phyloP scores from a whole-genome alignment of 2,329 filamentous ascomycete genomes.

The Alternaria panax region DNA sequence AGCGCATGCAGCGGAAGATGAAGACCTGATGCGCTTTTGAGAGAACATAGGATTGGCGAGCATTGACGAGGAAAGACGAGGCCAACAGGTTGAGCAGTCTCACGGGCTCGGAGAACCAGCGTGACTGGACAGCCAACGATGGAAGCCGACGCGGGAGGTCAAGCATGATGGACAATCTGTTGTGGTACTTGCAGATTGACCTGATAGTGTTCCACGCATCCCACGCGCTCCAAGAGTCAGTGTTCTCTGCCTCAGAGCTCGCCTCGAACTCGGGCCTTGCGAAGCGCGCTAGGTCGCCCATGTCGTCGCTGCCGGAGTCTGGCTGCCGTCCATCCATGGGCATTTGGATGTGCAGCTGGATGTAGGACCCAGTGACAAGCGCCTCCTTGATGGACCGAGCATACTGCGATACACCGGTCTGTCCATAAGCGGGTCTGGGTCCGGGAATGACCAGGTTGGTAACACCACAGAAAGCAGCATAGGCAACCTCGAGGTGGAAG shows the following conservation, averaged over 20 bases:
- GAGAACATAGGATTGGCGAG: constrained; percentile 65
- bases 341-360: constrained; percentile 81
- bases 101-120: constrained; percentile 70
- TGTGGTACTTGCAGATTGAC: constrained; percentile 83
- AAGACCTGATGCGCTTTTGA: constrained; percentile 65
- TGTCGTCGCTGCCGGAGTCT: constrained; percentile 61
- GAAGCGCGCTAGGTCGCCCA: constrained; percentile 62
- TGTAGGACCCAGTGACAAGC: constrained; percentile 74
- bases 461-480: constrained; percentile 93
- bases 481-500: constrained; percentile 87
- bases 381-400: constrained; percentile 84
- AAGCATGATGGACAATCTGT: constrained; percentile 75
- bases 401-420: constrained; percentile 72
- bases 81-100: constrained; percentile 63
- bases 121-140: constrained; percentile 61
- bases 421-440: constrained; percentile 70
- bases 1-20: constrained; percentile 64
- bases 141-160: constrained; percentile 67
- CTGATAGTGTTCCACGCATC: constrained; percentile 92
- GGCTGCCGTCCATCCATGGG: constrained; percentile 81
- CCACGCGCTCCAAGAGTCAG: constrained; percentile 83
- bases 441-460: constrained; percentile 83
- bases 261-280: constrained; percentile 47
- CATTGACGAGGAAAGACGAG: constrained; percentile 64
- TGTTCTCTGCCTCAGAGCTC: constrained; percentile 48